Conservation (phyloP, 352 stramenopile genomes). For the Pythium biforme region DNA sequence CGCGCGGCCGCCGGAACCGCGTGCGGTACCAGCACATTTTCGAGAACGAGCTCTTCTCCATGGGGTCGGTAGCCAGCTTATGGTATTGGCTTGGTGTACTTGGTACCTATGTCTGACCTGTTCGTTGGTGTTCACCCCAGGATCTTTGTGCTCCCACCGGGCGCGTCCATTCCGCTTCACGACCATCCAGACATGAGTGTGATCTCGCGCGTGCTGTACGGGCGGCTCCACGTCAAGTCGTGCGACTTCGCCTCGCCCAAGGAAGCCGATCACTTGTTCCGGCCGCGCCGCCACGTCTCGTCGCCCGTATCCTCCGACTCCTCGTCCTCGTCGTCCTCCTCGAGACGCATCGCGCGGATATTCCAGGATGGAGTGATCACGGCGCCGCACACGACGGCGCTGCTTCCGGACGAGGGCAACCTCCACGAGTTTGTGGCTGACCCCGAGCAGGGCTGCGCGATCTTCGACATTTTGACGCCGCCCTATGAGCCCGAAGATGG, state of each 20-base stretch:
- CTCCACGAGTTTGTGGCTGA: slow-evolving; percentile 79
- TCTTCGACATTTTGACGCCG: slow-evolving; percentile 87
- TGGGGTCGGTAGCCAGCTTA: too few relatives aligned
- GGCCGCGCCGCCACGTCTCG: slow-evolving; percentile 2
- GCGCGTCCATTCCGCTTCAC: slow-evolving; percentile 70
- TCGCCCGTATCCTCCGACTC: slow-evolving; percentile 12
- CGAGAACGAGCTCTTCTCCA: slow-evolving; percentile 76
- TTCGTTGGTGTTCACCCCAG: slow-evolving; percentile 30
- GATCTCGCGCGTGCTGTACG: slow-evolving; percentile 80
- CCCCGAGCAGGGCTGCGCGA: slow-evolving; percentile 66
- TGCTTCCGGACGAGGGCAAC: slow-evolving; percentile 71
- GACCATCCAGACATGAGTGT: slow-evolving; percentile 86
- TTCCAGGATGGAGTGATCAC: slow-evolving; percentile 36
- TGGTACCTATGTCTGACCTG: too few relatives aligned
- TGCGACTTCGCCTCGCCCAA: slow-evolving; percentile 51
- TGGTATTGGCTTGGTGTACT: too few relatives aligned
- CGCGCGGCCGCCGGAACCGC: slow-evolving; percentile 24
- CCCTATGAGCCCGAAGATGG: slow-evolving; percentile 68
- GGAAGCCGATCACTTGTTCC: slow-evolving; percentile 18
- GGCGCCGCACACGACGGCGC: slow-evolving; percentile 64
- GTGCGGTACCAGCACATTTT: slow-evolving; percentile 83
- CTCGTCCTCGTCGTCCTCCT: not conserved
- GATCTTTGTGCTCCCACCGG: slow-evolving; percentile 82
- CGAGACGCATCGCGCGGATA: slow-evolving; percentile 38
- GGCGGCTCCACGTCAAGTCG: slow-evolving; percentile 56